phyloP scores from a whole-genome alignment of 495 filamentous ascomycete genomes.

The Neurospora tetraspora region DNA sequence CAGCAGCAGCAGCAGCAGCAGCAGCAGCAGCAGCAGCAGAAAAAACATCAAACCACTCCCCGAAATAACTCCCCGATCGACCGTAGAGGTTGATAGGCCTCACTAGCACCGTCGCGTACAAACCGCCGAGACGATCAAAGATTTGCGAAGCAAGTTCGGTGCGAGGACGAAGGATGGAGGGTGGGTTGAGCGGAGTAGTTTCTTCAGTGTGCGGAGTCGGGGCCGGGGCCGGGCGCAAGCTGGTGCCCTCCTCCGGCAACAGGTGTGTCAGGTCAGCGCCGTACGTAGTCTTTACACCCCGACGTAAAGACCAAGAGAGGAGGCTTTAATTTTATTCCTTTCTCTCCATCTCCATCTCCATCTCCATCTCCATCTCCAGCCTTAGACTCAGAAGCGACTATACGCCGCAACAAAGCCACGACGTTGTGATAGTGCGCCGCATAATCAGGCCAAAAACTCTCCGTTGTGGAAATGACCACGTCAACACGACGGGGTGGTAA shows the following conservation, averaged over 20 bases:
- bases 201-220: not conserved
- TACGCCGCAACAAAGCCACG: not conserved
- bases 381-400: not conserved
- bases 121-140: not conserved
- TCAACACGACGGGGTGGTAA: slow-evolving; percentile 11
- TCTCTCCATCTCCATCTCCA: no score
- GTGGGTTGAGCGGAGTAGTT: not conserved
- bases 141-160: not conserved
- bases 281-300: not conserved
- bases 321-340: no score
- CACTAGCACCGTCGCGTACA: no score
- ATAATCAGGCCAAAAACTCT: slow-evolving; percentile 9
- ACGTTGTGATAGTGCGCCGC: not conserved
- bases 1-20: no score
- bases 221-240: no score
- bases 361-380: no score
- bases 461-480: slow-evolving; percentile 30
- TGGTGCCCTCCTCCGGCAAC: not conserved
- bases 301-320: not conserved
- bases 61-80: no score
- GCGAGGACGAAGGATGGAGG: not conserved
- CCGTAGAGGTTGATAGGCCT: no score
- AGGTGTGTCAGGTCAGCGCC: not conserved
- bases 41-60: no score
- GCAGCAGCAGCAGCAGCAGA: no score